Evolutionary conservation across 2,329 filamentous ascomycete species (phyloP), one percentile per base, ranked within the genome.

Genomic region (Alternaria solani): DNA sequence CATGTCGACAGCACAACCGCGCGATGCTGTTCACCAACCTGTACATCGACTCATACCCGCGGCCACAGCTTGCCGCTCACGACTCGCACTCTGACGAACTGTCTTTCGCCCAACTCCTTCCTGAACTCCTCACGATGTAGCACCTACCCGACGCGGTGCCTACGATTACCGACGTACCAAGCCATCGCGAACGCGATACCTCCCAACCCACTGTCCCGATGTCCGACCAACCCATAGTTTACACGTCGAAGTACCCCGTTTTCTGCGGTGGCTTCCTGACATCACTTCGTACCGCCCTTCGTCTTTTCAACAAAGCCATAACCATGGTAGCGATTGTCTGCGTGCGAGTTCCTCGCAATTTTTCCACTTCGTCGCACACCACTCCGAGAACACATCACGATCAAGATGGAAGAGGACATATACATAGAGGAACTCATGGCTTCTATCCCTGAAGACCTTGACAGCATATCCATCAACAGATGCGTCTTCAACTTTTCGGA

Each of bases 301-400:
- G 11, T 5, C 48, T 36, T 54, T 49, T 57, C 51, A 56, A 56
- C 43, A 51, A 57, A 54, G 18, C 30, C 11, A 34, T 32, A 51
- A 58, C 49, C 18, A 49, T 61, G 59, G 55, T 54, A 43, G 26
- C 44, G 14, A 46, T 25, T 5, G 32, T 28, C 38, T 34, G 28
- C 26, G 38, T 41, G 9, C 28, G 18, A 54, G 46, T 54, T 30
- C 18, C 32, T 36, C 12, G 28, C 32, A 39, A 34, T 18, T 6
- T n/a, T 8, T 20, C 32, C 12, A 20, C 25, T 42, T 26, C 32
- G 20, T 20, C 16, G 12, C 23, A 18, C 32, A 23, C 47, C n/a
- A 11, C 14, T 38, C 7, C 23, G 16, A 16, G 16, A 14, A 51
- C 47, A 7, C 7, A 18, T 8, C 32, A 18, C 7, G 5, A 4